Base-by-base conservation (phyloP, 768 basidiomycete genomes). In the Tulasnella sp. region DNA sequence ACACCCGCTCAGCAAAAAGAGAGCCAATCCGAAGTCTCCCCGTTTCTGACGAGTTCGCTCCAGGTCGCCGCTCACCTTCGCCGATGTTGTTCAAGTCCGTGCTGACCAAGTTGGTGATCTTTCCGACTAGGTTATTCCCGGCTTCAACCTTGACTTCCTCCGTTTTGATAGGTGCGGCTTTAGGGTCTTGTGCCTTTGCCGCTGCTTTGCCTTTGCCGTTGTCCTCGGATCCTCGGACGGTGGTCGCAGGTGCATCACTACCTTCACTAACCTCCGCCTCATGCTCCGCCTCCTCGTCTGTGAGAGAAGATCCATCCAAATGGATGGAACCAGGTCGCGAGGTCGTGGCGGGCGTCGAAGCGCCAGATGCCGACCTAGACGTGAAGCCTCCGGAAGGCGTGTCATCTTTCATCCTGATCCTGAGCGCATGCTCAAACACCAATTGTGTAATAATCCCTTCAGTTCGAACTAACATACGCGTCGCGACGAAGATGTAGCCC, bases 371-470 rank as follows among this genome's bases (percentile, higher is more conserved):
- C 34, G 62, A 59, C 15, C 66, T 60, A 7, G 56, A 24, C 2
- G 65, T 63, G 12, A 57, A n/a, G 67, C 67, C 10, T 65, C 66
- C 10, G 63, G 63, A 49, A 65, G 49, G 41, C 34, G 34, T 15
- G 15, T 77, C 78, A n/a, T 80, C 75, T 56, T 77, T 80, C 70
- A 83, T 73, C 31, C 84, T 76, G 44, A 87, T 79, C 29, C 81
- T 76, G 5, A 90, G 74, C 17, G 90, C 85, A 65, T 91, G 88
- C 42, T 87, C 87, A 71, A 92, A 93, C 66, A 92, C 82, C 4
- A 92, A 72, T 64, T 79, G 77, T 25, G 78, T 78, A 63, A 79
- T 62, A 62, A 84, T 69, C 30, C 71, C 75, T 65, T 85, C 80
- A 3, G 70, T 64, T 2, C 76, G 78, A 11, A 80, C 76, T 22